Evolutionary conservation across 1,284 basidiomycete species (phyloP).

Genomic region (Cryptococcus wingfieldii): DNA sequence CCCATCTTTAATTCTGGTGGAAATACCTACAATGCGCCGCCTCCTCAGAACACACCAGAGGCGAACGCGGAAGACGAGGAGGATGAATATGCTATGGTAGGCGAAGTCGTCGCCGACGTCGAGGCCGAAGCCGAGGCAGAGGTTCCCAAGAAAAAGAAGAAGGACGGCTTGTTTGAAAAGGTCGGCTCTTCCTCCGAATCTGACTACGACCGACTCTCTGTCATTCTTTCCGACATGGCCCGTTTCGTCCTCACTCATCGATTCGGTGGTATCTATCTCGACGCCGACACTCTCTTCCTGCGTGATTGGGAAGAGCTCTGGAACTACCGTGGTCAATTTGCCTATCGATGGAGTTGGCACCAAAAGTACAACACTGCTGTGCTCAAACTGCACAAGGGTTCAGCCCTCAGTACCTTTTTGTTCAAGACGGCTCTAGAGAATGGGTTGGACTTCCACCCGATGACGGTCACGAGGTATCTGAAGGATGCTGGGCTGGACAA

Average conservation of each 20-base stretch:
- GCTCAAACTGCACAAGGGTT: conserved; percentile 73
- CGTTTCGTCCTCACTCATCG: conserved; percentile 79
- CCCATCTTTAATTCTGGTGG: conserved; percentile 72
- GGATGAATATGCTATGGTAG: conserved; percentile 14
- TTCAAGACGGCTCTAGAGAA: conserved; percentile 82
- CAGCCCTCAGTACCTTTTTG: conserved; percentile 73
- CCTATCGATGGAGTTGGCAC: conserved; percentile 76
- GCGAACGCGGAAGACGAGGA: conserved; percentile 48
- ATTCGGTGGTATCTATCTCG: conserved; percentile 79
- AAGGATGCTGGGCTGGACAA: conserved; percentile 71
- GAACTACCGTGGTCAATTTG: conserved; percentile 81
- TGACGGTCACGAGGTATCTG: conserved; percentile 73
- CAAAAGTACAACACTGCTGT: conserved; percentile 83
- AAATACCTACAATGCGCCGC: conserved; percentile 53
- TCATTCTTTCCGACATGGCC: conserved; percentile 81
- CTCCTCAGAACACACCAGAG: conserved; percentile 9
- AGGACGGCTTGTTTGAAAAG: conserved; percentile 64
- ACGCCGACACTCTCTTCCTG: conserved; percentile 78
- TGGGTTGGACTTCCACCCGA: conserved; percentile 79
- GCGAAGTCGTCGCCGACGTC: conserved; percentile 22
- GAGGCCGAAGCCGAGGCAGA: conserved; percentile 12
- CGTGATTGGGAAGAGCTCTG: conserved; percentile 90
- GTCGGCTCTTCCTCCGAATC: conserved; percentile 69
- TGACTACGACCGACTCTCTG: conserved; percentile 72
- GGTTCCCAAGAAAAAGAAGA: conserved; percentile 41